phyloP scores from a whole-genome alignment of 768 basidiomycete genomes.

The Suillus brevipes region DNA sequence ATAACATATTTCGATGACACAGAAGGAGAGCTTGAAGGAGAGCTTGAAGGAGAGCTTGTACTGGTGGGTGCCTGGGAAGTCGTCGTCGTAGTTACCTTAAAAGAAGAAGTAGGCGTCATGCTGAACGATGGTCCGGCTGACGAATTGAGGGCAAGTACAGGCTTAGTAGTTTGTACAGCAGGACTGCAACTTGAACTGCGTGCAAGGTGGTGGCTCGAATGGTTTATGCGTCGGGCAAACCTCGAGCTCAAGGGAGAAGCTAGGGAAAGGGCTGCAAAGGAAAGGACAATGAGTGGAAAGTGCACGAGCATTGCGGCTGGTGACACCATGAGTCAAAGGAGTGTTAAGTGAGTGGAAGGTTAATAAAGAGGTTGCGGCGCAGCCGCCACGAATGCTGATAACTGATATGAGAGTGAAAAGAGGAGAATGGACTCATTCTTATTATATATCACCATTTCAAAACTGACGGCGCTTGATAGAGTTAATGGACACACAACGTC shows the following conservation, averaged over 20 bases:
- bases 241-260: neutral
- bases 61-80: neutral
- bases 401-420: neutral
- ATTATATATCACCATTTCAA: neutral
- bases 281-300: neutral
- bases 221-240: neutral
- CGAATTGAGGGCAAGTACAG: neutral
- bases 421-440: neutral
- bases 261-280: neutral
- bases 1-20: constrained; percentile 46
- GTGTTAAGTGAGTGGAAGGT: neutral
- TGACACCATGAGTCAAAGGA: constrained; percentile 1
- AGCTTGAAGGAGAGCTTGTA: constrained; percentile 10
- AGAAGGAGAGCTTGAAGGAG: constrained; percentile 9
- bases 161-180: neutral
- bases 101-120: neutral
- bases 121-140: neutral
- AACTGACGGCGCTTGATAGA: neutral
- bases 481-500: neutral
- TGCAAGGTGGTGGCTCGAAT: neutral
- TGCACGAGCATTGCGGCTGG: neutral
- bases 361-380: neutral
- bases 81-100: neutral
- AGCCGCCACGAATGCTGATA: neutral
- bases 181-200: neutral